Percentiles rank a stretch among this genome's conserved stretches.
phyloP scores from a whole-genome alignment of 139 green algal species.

The Chlorella vulgaris region DNA sequence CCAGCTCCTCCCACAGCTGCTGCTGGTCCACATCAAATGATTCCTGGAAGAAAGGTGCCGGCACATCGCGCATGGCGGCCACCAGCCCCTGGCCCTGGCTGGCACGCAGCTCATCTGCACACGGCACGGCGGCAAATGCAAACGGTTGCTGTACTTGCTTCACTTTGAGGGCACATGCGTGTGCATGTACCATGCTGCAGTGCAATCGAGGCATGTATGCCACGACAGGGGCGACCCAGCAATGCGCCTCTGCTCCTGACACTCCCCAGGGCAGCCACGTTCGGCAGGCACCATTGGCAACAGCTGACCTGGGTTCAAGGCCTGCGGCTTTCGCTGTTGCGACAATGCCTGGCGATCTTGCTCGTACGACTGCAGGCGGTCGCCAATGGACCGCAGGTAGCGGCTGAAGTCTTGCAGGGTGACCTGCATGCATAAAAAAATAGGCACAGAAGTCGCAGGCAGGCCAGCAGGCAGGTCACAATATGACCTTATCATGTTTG shows the following conservation, averaged over 20 bases:
- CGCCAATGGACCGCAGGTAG: slow-evolving; percentile 40
- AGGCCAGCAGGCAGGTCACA: too few species aligned
- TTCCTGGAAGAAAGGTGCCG: slow-evolving; percentile 77
- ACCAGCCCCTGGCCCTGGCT: slow-evolving; percentile 77
- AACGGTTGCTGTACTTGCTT: background rate
- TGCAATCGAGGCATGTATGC: too few species aligned
- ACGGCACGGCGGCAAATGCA: background rate
- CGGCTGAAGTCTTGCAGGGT: slow-evolving; percentile 38
- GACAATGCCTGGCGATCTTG: background rate
- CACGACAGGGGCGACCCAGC: too few species aligned
- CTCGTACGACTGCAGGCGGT: slow-evolving; percentile 39
- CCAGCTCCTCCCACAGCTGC: slow-evolving; percentile 58
- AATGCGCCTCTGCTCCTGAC: too few species aligned
- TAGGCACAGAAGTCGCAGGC: background rate
- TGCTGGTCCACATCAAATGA: slow-evolving; percentile 64
- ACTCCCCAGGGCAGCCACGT: too few species aligned
- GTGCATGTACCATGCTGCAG: too few species aligned
- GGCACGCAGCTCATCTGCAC: slow-evolving; percentile 15
- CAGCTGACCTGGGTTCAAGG: too few species aligned
- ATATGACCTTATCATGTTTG: too few species aligned
- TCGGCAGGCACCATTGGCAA: too few species aligned
- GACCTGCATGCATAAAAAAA: background rate
- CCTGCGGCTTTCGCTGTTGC: background rate
- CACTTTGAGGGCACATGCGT: too few species aligned
- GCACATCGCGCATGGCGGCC: slow-evolving; percentile 72